These are phyloP conservation scores for Cucumis melo DNA, from an alignment of 306 rosid species.

Conservation along the genomic window DNA sequence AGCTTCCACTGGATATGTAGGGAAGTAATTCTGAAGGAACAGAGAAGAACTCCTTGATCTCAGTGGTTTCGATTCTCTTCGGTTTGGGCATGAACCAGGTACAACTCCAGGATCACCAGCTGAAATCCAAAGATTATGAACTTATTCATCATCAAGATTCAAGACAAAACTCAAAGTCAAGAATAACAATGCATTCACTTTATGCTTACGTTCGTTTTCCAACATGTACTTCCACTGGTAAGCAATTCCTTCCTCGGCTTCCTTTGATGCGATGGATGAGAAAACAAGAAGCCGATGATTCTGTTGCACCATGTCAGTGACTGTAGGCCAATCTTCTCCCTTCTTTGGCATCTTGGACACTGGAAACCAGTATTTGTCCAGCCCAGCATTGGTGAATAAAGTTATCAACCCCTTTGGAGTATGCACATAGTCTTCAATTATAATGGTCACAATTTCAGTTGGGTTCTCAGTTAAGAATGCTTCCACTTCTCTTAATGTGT, in stretches of 20 bases:
- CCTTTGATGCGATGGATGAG: conserved; percentile 77
- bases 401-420: conserved; percentile 66
- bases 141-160: not conserved
- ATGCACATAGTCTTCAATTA: conserved; percentile 85
- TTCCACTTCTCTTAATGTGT: conserved; percentile 82
- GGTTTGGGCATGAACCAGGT: conserved; percentile 60
- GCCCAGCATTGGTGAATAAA: conserved; percentile 55
- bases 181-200: not conserved
- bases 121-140: conserved; percentile 27
- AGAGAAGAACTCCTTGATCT: conserved; percentile 59
- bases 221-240: conserved; percentile 93
- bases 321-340: conserved; percentile 89
- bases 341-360: conserved; percentile 65
- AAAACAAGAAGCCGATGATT: conserved; percentile 87
- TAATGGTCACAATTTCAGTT: conserved; percentile 64
- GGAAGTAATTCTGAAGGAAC: conserved; percentile 77
- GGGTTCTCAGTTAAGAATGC: conserved; percentile 69
- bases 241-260: conserved; percentile 85
- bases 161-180: not conserved
- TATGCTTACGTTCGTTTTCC: conserved; percentile 75
- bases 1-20: conserved; percentile 81
- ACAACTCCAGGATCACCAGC: conserved; percentile 95
- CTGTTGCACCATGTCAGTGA: conserved; percentile 62
- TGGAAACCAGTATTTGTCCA: conserved; percentile 82
- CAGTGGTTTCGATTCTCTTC: conserved; percentile 80